Evolutionary conservation across 2,329 filamentous ascomycete species (phyloP).

Genomic region (Ophiocordyceps polyrhachis-furcata): DNA sequence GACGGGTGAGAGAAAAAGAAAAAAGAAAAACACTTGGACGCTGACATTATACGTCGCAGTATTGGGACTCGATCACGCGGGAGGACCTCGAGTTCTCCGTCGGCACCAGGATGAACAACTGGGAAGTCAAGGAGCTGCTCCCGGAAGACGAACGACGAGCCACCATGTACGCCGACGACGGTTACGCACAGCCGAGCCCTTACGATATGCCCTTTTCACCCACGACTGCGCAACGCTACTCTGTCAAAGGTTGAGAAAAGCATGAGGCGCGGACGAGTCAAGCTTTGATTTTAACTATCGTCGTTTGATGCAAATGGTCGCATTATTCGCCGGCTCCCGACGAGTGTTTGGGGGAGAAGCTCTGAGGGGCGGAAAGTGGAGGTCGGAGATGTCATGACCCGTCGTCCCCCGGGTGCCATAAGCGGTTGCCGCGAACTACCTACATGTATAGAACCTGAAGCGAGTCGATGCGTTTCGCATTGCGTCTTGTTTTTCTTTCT

Average conservation of each 20-base stretch:
- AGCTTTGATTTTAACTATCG: neutral
- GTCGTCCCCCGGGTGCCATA: no score
- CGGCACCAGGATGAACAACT: constrained; percentile 86
- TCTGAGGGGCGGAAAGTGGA: no score
- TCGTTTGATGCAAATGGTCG: no score
- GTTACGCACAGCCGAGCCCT: constrained; percentile 35
- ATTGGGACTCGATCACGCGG: constrained; percentile 97
- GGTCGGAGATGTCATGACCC: no score
- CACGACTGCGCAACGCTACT: constrained; percentile 20
- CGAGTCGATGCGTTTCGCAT: no score
- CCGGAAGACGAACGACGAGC: constrained; percentile 61
- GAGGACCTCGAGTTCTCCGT: constrained; percentile 98
- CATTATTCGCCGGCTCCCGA: no score
- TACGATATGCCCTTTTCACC: constrained; percentile 35
- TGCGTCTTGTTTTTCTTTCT: no score
- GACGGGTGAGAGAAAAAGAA: no score
- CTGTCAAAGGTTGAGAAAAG: constrained; percentile 23
- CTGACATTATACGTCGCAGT: constrained; percentile 33
- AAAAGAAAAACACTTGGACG: neutral
- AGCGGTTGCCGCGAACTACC: no score
- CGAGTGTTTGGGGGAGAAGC: no score
- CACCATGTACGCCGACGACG: constrained; percentile 54
- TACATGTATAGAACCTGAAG: no score
- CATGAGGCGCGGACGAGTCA: neutral
- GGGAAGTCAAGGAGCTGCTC: constrained; percentile 89